Evolutionary conservation across 208 protist species (phyloP), one percentile per base, ranked within the genome.

Genomic region (Crithidia fasciculata): DNA sequence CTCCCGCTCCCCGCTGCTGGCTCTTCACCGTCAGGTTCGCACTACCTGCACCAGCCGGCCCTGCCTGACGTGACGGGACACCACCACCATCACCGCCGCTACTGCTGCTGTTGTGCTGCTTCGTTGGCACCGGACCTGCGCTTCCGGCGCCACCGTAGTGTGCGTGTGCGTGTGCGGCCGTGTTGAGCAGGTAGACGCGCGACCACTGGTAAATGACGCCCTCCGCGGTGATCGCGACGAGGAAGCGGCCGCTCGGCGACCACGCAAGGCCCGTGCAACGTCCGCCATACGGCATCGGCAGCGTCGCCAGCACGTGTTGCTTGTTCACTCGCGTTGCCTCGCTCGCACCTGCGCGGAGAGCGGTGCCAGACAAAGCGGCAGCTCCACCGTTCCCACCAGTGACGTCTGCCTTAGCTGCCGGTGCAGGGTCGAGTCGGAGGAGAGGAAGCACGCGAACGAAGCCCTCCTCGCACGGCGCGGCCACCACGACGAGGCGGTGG

Each of bases 191-290:
- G 47, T 88, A 83, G 37, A 91, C 71, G 28, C 86, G 83, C 28
- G 78, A 74, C 87, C 87, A 92, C 45, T 89, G 78, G 57, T 92
- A 89, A 10, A 92, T 69, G 50, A 78, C 75, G 18, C 87, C 87
- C 50, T 89, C 84, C 18, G 70, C 70, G 0, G 84, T 87, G 52
- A 87, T 82, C 7, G 82, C 84, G 7, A 87, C 77, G 40, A 92
- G 78, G 49, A 85, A 81, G 53, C 84, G 81, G 18, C 78, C 72
- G 65, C 85, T 84, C 6, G 84, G 81, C 28, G 87, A 89, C 87
- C 84, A 89, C 16, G 81, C 79, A 10, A 92, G 47, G 37, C 80
- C 81, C 44, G 69, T 82, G 61, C 84, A 87, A 61, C 74, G 76
- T 13, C 87, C 87, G 49, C 84, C 87, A 63, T 82, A 85, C 16